Percentiles rank a stretch among this genome's conserved stretches.
Evolutionary conservation across 805 yeast species (phyloP).

Genomic region (Yarrowia sp.): DNA sequence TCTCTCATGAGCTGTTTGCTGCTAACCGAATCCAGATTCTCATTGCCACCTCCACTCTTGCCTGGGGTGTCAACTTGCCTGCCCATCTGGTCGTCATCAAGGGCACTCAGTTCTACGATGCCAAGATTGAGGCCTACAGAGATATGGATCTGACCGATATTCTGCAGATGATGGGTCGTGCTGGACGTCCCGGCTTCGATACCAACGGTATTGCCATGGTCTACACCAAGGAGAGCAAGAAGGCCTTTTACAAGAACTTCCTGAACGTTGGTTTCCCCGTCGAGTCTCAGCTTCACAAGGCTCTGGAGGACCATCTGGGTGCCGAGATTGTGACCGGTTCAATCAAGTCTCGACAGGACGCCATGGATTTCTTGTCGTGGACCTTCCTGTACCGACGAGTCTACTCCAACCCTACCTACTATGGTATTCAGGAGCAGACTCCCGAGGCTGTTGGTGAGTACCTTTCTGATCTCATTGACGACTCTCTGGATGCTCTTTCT

Average conservation of each 20-base stretch:
- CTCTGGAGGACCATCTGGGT: conserved; percentile 78
- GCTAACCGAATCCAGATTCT: conserved; percentile 73
- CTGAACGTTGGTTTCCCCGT: conserved; percentile 83
- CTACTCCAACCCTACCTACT: conserved; percentile 78
- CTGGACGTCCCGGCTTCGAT: conserved; percentile 83
- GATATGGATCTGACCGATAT: conserved; percentile 87
- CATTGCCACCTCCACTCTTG: conserved; percentile 81
- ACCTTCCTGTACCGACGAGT: conserved; percentile 77
- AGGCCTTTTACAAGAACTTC: conserved; percentile 78
- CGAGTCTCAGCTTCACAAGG: conserved; percentile 78
- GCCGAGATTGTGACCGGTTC: conserved; percentile 80
- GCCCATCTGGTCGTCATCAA: conserved; percentile 80
- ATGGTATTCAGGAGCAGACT: conserved; percentile 72
- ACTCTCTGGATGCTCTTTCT: conserved; percentile 67
- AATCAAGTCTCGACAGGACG: conserved; percentile 67
- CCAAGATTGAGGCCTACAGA: conserved; percentile 66
- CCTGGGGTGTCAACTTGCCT: conserved; percentile 87
- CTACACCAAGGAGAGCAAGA: conserved; percentile 76
- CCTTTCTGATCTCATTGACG: conserved; percentile 62
- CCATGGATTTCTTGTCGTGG: conserved; percentile 78
- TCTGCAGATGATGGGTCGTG: conserved; percentile 85
- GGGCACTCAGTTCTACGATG: conserved; percentile 72
- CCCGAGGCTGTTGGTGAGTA: conserved; percentile 51
- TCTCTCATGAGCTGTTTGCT: conserved; percentile 74
- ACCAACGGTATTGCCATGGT: conserved; percentile 80